Evolutionary conservation across 2,329 filamentous ascomycete genomes (phyloP).

Genomic region (Phialocephala subalpina): DNA sequence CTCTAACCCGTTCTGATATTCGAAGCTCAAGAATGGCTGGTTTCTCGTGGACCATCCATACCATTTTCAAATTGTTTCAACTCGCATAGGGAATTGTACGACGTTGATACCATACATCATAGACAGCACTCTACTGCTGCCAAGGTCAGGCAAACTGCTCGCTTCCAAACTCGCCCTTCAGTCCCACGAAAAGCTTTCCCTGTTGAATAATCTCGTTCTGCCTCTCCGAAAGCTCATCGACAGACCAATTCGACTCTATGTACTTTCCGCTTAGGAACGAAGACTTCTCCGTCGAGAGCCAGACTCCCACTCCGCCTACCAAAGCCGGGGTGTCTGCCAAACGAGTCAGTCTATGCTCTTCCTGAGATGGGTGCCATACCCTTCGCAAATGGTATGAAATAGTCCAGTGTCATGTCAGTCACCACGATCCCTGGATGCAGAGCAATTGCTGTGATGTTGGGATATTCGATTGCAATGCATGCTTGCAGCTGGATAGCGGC

Average conservation of each 20-base stretch:
- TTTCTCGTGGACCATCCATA: too few species aligned
- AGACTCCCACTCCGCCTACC: slow-evolving; percentile 41
- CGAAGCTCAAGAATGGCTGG: too few species aligned
- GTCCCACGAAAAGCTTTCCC: slow-evolving; percentile 18
- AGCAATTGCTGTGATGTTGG: slow-evolving; percentile 27
- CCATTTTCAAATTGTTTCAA: too few species aligned
- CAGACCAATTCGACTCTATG: slow-evolving; percentile 41
- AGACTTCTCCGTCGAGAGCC: slow-evolving; percentile 39
- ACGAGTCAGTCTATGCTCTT: too few species aligned
- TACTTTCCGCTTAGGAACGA: slow-evolving; percentile 42
- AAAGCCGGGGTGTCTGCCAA: slow-evolving; percentile 39
- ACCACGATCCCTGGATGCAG: slow-evolving; percentile 28
- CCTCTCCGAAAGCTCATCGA: slow-evolving; percentile 41
- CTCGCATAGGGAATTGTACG: too few species aligned
- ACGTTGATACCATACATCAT: too few species aligned
- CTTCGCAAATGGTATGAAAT: slow-evolving; percentile 39
- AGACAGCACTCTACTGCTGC: not conserved
- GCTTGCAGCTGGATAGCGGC: slow-evolving; percentile 22
- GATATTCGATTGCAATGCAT: slow-evolving; percentile 26
- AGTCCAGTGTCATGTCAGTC: slow-evolving; percentile 32
- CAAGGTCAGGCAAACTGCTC: slow-evolving; percentile 21
- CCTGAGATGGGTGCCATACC: too few species aligned
- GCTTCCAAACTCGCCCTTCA: slow-evolving; percentile 26
- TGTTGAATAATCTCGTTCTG: slow-evolving; percentile 29
- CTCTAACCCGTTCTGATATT: too few species aligned